phyloP scores from a whole-genome alignment of 495 filamentous ascomycete genomes.

The Aspergillus campestris region DNA sequence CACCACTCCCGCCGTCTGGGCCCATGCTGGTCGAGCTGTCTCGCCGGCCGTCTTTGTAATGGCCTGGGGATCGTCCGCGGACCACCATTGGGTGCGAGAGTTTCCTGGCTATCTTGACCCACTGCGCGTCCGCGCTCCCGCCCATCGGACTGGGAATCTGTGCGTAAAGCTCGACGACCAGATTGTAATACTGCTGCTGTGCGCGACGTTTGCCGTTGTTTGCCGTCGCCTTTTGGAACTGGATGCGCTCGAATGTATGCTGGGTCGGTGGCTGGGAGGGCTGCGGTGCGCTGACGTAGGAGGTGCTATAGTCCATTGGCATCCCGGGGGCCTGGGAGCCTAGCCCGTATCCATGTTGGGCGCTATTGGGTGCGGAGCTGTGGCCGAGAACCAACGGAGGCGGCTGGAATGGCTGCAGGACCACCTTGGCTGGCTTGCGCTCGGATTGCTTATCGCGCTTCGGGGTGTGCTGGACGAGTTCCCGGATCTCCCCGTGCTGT shows the following conservation, averaged over 20 bases:
- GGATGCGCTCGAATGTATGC: constrained; percentile 81
- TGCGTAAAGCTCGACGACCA: constrained; percentile 82
- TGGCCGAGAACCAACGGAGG: constrained; percentile 32
- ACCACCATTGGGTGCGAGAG: constrained; percentile 87
- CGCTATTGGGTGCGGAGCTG: constrained; percentile 15
- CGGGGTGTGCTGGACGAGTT: constrained; percentile 89
- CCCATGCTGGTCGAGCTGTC: constrained; percentile 64
- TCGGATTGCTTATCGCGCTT: constrained; percentile 92
- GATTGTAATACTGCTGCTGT: constrained; percentile 88
- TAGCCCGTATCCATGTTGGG: constrained; percentile 21
- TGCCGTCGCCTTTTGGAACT: constrained; percentile 92
- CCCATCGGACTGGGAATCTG: constrained; percentile 47
- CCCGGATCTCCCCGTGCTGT: constrained; percentile 67
- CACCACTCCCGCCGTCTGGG: constrained; percentile 48
- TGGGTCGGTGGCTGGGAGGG: constrained; percentile 35
- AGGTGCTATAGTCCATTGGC: constrained; percentile 32
- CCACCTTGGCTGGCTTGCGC: constrained; percentile 61
- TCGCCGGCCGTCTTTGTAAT: constrained; percentile 79
- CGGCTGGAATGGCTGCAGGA: constrained; percentile 57
- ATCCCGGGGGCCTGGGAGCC: constrained; percentile 23
- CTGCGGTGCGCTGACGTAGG: constrained; percentile 24
- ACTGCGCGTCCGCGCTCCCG: constrained; percentile 32
- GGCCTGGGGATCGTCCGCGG: constrained; percentile 83
- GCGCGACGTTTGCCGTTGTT: constrained; percentile 93
- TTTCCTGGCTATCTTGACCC: constrained; percentile 69